Evolutionary conservation across 306 rosid species (phyloP).

Genomic region (Benincasa hispida): DNA sequence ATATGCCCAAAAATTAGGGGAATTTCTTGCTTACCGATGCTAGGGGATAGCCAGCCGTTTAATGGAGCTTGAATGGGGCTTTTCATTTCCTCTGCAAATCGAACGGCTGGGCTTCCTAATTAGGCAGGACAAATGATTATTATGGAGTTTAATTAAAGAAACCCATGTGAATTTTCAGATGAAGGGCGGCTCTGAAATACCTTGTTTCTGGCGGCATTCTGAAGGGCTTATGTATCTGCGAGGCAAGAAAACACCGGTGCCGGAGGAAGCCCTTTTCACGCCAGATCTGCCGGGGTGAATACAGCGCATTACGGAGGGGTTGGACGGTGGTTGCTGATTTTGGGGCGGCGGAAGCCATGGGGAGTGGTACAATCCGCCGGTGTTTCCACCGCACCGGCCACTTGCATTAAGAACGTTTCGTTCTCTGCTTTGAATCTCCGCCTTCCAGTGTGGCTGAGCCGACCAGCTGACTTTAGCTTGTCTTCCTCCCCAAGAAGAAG

Average conservation of each 20-base stretch:
- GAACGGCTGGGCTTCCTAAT: not conserved
- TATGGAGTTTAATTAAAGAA: not conserved
- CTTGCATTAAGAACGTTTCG: slow-evolving; percentile 13
- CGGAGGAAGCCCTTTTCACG: slow-evolving; percentile 30
- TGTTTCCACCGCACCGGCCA: slow-evolving; percentile 16
- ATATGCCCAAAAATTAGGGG: too few relatives aligned
- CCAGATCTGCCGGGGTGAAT: slow-evolving; percentile 21
- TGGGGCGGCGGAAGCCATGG: slow-evolving; percentile 32
- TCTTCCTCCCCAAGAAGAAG: slow-evolving; percentile 30
- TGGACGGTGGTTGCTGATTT: slow-evolving; percentile 14
- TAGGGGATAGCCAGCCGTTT: slow-evolving; percentile 10
- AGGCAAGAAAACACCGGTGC: slow-evolving; percentile 88
- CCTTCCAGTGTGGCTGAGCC: slow-evolving; percentile 26
- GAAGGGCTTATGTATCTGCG: slow-evolving; percentile 39
- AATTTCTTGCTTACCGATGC: slow-evolving; percentile 25
- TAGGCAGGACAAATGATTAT: too few relatives aligned
- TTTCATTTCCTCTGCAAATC: slow-evolving; percentile 14
- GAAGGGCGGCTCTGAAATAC: slow-evolving; percentile 6
- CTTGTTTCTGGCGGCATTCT: slow-evolving; percentile 37
- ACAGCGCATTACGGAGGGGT: slow-evolving; percentile 15
- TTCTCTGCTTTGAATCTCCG: slow-evolving; percentile 27
- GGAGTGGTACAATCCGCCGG: slow-evolving; percentile 12
- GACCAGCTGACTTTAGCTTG: slow-evolving; percentile 24
- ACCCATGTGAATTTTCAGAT: not conserved
- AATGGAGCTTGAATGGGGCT: slow-evolving; percentile 20